These are phyloP conservation scores for Peronosclerospora sorghi DNA, from an alignment of 352 stramenopile species.

Conservation along the genomic window DNA sequence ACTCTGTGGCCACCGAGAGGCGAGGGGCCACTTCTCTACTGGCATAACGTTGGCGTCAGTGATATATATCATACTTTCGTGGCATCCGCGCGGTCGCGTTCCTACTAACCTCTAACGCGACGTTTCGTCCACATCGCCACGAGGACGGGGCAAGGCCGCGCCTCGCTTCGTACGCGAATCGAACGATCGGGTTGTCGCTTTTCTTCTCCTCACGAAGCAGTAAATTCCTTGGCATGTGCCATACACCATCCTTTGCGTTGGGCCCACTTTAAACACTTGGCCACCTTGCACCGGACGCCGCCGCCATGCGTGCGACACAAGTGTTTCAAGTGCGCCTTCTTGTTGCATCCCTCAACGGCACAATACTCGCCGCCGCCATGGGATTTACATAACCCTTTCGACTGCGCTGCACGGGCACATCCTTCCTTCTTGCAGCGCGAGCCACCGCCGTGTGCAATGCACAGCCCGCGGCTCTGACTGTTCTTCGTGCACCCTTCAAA, in stretches of 20 bases:
- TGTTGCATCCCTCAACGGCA: conserved; percentile 67
- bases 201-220: conserved; percentile 26
- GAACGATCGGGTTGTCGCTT: not conserved
- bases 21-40: no score
- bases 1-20: no score
- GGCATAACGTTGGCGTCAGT: no score
- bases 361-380: conserved; percentile 77
- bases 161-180: no score
- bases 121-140: no score
- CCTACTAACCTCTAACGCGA: no score
- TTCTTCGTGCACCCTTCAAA: conserved; percentile 82
- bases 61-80: no score
- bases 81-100: no score
- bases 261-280: conserved; percentile 76
- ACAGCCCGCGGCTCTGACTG: conserved; percentile 77
- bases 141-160: no score
- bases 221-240: conserved; percentile 76
- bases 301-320: conserved; percentile 78
- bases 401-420: conserved; percentile 74
- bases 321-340: conserved; percentile 82
- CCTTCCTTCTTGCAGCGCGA: conserved; percentile 71
- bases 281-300: conserved; percentile 71
- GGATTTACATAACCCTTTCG: conserved; percentile 77
- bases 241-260: conserved; percentile 85
- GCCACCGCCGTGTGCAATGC: conserved; percentile 74